A percentile compares a stretch with the other conserved stretches of the same genome.
Conservation (phyloP, 2,329 filamentous ascomycete genomes). For the Colletotrichum somersetense region DNA sequence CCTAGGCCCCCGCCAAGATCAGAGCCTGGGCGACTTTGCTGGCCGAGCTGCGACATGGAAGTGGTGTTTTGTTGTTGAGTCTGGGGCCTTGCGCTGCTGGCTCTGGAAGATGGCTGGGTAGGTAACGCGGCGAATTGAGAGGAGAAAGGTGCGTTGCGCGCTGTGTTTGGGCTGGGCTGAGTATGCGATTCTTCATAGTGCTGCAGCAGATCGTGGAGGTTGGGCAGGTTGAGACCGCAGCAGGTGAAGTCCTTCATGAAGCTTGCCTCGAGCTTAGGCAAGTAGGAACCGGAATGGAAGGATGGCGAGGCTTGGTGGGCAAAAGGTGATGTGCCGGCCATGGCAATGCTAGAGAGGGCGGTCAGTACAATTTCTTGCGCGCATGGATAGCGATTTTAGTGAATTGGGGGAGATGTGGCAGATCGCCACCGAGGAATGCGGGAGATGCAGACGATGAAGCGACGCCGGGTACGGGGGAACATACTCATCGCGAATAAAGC, state of each 20-base stretch:
- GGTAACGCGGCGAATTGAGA: conserved; percentile 52
- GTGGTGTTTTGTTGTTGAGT: conserved; percentile 39
- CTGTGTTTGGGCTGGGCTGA: conserved; percentile 66
- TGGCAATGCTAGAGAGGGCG: conserved; percentile 78
- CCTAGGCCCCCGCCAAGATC: conserved; percentile 39
- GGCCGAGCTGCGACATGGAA: conserved; percentile 39
- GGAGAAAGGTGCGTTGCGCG: conserved; percentile 55
- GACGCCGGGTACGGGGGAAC: conserved; percentile 53
- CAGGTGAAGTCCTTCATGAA: conserved; percentile 98
- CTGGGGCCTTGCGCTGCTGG: conserved; percentile 39
- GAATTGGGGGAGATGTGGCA: conserved; percentile 9
- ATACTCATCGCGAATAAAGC: conserved; percentile 98
- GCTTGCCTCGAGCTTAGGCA: conserved; percentile 95
- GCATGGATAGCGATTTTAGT: background rate
- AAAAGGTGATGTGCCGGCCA: conserved; percentile 96
- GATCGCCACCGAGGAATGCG: conserved; percentile 12
- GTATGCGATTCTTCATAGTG: conserved; percentile 98
- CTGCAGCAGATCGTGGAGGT: conserved; percentile 92
- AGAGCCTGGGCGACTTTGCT: conserved; percentile 31
- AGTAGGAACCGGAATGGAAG: conserved; percentile 95
- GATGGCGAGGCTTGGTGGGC: conserved; percentile 86
- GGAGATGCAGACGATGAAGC: background rate
- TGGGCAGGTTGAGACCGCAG: conserved; percentile 89
- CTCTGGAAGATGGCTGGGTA: conserved; percentile 36
- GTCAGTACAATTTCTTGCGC: conserved; percentile 11